phyloP scores from a whole-genome alignment of 805 yeast genomes.

The Ogataea naganishii region DNA sequence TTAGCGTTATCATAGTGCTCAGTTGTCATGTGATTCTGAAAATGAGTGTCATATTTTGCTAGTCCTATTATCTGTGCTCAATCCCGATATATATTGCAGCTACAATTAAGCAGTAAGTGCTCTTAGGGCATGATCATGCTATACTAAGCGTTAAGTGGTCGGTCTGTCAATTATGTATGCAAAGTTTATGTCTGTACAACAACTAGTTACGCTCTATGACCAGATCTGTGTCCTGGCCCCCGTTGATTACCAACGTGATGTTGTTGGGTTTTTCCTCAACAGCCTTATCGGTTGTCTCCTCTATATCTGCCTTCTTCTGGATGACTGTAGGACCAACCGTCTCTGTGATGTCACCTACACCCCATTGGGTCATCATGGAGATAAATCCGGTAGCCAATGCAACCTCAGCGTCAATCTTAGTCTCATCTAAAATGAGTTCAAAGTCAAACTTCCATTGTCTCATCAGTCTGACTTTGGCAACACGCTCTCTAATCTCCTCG shows the following conservation, averaged over 20 bases:
- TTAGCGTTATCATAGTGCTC: no score
- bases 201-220: no score
- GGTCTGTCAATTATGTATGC: no score
- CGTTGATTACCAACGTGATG: constrained; percentile 6
- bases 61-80: no score
- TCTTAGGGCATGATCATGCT: no score
- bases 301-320: constrained; percentile 6
- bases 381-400: constrained; percentile 54
- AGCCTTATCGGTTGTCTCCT: neutral
- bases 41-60: no score
- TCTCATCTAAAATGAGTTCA: constrained; percentile 44
- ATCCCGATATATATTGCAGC: no score
- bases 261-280: neutral
- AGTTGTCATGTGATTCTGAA: no score
- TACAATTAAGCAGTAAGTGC: no score
- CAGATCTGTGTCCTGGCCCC: no score
- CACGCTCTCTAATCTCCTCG: constrained; percentile 44
- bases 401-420: constrained; percentile 36
- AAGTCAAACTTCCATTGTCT: constrained; percentile 53
- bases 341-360: constrained; percentile 41
- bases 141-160: no score
- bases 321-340: constrained; percentile 43
- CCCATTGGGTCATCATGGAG: constrained; percentile 65
- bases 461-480: constrained; percentile 48
- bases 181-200: no score